Conservation (phyloP, 2,329 filamentous ascomycete genomes). For the Pezicula neosporulosa region DNA sequence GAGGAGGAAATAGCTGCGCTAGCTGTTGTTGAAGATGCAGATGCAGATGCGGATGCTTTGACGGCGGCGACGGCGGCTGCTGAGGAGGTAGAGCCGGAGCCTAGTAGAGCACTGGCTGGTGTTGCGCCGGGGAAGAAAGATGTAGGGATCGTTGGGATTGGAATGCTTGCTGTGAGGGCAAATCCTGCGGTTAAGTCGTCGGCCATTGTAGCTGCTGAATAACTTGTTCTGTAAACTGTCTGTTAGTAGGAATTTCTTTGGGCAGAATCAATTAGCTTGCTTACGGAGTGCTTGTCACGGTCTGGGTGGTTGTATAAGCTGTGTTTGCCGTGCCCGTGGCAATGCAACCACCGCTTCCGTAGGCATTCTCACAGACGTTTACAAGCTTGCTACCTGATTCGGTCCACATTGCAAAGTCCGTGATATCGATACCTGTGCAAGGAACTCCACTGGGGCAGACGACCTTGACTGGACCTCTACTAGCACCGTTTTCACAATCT, state of each 20-base stretch:
- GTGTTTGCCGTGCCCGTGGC: constrained; percentile 13
- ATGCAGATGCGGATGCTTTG: no score
- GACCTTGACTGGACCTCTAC: constrained; percentile 50
- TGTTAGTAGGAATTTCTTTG: no score
- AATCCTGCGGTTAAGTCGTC: constrained; percentile 7
- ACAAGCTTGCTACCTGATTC: constrained; percentile 36
- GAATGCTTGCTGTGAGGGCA: constrained; percentile 7
- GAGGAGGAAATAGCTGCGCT: no score
- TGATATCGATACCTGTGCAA: constrained; percentile 49
- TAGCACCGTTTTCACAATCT: constrained; percentile 42
- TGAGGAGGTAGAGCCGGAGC: no score
- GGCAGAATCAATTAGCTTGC: neutral
- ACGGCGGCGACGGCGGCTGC: no score
- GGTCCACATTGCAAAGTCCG: constrained; percentile 50
- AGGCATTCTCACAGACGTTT: constrained; percentile 46
- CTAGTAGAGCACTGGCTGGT: constrained; percentile 1
- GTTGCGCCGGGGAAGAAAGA: constrained; percentile 11
- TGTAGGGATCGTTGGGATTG: constrained; percentile 15
- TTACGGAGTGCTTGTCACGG: neutral
- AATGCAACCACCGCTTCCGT: constrained; percentile 43
- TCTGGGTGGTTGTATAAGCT: neutral
- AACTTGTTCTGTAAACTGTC: neutral
- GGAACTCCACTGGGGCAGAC: constrained; percentile 46
- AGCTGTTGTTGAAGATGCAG: no score
- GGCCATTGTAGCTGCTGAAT: constrained; percentile 7